These are phyloP conservation scores for Suhomyces choctaworum DNA, from an alignment of 1,139 yeast genomes.

Conservation along the genomic window DNA sequence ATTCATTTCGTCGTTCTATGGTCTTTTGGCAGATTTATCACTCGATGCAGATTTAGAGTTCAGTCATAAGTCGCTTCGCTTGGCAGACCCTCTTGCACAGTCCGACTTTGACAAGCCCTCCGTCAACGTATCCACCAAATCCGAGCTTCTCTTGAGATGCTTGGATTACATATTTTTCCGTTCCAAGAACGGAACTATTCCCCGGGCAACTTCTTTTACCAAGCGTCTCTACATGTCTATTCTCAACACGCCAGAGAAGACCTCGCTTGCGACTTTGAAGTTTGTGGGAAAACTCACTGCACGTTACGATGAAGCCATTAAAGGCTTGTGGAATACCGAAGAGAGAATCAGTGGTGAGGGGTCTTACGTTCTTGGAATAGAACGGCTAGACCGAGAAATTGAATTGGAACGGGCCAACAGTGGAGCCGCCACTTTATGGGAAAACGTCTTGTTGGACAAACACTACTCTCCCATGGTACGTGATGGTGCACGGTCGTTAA, in stretches of 20 bases:
- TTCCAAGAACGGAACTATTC: slow-evolving; percentile 67
- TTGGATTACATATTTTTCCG: slow-evolving; percentile 81
- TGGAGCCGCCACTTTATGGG: slow-evolving; percentile 91
- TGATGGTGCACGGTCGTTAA: slow-evolving; percentile 46
- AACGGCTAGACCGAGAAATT: slow-evolving; percentile 47
- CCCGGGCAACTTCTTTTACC: slow-evolving; percentile 79
- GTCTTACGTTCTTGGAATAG: slow-evolving; percentile 70
- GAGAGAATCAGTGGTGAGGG: slow-evolving; percentile 71
- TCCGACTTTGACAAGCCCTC: slow-evolving; percentile 50
- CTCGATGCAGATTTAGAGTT: slow-evolving; percentile 84
- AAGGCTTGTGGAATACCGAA: slow-evolving; percentile 81
- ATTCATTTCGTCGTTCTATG: slow-evolving; percentile 73
- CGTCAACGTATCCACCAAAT: slow-evolving; percentile 85
- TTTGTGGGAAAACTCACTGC: slow-evolving; percentile 74
- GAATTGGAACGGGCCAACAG: slow-evolving; percentile 78
- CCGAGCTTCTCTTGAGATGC: slow-evolving; percentile 76
- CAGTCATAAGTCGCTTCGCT: slow-evolving; percentile 74
- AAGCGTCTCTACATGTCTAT: slow-evolving; percentile 70
- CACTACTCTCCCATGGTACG: slow-evolving; percentile 84
- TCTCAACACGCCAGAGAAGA: slow-evolving; percentile 84
- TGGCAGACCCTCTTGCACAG: slow-evolving; percentile 69
- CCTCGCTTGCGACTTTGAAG: slow-evolving; percentile 73
- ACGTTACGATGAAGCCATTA: slow-evolving; percentile 63
- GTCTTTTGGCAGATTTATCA: slow-evolving; percentile 63
- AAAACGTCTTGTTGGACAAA: slow-evolving; percentile 68